phyloP scores from a whole-genome alignment of 1,139 yeast genomes.

The Candida gigantensis region DNA sequence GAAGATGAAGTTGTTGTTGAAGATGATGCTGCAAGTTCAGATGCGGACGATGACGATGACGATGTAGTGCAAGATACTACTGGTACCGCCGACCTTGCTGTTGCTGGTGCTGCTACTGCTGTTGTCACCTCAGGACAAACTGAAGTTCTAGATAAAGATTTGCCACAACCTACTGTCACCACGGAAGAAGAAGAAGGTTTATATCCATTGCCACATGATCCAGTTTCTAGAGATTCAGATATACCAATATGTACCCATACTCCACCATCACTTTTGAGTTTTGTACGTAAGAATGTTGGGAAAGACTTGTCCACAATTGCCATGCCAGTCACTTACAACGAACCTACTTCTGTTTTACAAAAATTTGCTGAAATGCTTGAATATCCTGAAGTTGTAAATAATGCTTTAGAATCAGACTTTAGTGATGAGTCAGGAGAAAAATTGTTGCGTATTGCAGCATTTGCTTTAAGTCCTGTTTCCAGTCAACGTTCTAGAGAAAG shows the following conservation, averaged over 20 bases:
- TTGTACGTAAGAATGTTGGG: conserved; percentile 87
- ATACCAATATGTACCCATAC: conserved; percentile 60
- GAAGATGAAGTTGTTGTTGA: conserved; percentile 16
- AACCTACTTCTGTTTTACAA: conserved; percentile 83
- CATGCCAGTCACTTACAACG: conserved; percentile 94
- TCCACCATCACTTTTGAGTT: conserved; percentile 81
- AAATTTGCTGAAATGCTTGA: conserved; percentile 78
- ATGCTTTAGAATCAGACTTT: conserved; percentile 49
- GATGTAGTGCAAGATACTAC: conserved; percentile 4
- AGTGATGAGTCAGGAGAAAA: conserved; percentile 53
- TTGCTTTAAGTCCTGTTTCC: conserved; percentile 76
- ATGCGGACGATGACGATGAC: conserved; percentile 20
- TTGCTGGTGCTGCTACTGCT: conserved; percentile 1
- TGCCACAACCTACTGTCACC: conserved; percentile 13
- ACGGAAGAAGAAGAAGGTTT: conserved; percentile 43
- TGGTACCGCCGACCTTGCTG: conserved; percentile 3
- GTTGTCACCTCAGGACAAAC: no score
- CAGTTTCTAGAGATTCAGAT: conserved; percentile 57
- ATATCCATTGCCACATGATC: conserved; percentile 63
- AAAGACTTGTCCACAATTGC: conserved; percentile 84
- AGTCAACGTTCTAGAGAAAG: conserved; percentile 74
- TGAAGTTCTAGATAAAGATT: conserved; percentile 7
- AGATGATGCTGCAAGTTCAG: conserved; percentile 13
- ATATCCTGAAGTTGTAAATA: conserved; percentile 64
- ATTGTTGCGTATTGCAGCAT: conserved; percentile 71